Evolutionary conservation across 2,329 filamentous ascomycete species (phyloP).

Genomic region (Chalara sp.): DNA sequence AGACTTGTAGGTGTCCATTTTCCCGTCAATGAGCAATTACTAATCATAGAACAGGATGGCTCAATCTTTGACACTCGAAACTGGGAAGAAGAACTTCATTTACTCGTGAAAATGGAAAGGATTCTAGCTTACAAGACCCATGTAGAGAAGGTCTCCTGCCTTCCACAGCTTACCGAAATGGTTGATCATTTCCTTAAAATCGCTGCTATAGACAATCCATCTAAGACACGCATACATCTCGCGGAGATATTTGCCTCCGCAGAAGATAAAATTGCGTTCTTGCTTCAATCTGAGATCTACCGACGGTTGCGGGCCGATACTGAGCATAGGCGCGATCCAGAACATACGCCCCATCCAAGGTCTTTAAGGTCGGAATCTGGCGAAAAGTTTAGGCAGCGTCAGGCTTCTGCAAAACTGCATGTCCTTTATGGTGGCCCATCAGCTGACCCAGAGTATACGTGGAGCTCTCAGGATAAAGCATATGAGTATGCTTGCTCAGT

Average conservation of each 20-base stretch:
- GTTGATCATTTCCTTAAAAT: constrained; percentile 14
- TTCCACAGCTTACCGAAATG: background rate
- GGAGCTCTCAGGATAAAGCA: constrained; percentile 18
- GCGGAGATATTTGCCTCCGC: constrained; percentile 35
- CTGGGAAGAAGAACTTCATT: constrained; percentile 38
- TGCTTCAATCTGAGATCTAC: constrained; percentile 59
- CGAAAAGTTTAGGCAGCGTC: constrained; percentile 33
- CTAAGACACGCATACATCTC: constrained; percentile 41
- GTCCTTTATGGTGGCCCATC: constrained; percentile 57
- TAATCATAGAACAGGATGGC: constrained; percentile 1
- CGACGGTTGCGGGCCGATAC: background rate
- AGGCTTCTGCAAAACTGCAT: constrained; percentile 65
- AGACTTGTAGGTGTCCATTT: background rate
- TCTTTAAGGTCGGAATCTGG: constrained; percentile 13
- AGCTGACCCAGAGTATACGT: constrained; percentile 28
- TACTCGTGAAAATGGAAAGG: constrained; percentile 36
- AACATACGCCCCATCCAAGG: constrained; percentile 16
- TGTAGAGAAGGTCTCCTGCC: background rate
- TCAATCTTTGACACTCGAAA: constrained; percentile 22
- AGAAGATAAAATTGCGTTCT: constrained; percentile 50
- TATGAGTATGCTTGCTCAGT: constrained; percentile 59
- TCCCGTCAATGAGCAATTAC: background rate
- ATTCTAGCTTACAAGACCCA: constrained; percentile 31
- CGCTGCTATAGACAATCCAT: constrained; percentile 26
- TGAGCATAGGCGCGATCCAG: constrained; percentile 40